These are phyloP conservation scores for Cadophora sp. DNA, from an alignment of 2,329 filamentous ascomycete species.

Conservation along the genomic window DNA sequence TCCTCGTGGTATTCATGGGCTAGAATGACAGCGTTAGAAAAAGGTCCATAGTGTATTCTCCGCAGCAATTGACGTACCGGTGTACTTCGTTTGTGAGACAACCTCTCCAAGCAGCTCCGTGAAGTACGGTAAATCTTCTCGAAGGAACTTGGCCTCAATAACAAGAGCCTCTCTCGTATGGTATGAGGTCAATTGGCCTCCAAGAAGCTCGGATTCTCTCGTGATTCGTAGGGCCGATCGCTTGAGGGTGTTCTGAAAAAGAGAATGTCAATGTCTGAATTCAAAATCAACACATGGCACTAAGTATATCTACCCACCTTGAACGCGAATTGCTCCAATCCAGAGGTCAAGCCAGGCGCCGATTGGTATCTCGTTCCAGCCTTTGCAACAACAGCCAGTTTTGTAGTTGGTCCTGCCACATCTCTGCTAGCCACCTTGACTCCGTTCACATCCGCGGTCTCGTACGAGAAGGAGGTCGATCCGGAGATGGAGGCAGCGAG, in stretches of 20 bases:
- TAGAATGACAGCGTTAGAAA: conserved; percentile 49
- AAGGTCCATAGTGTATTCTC: no score
- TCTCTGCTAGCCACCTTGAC: conserved; percentile 94
- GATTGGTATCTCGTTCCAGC: conserved; percentile 93
- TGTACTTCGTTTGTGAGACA: conserved; percentile 85
- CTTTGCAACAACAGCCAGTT: conserved; percentile 90
- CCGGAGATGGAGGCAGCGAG: conserved; percentile 68
- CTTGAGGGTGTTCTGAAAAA: conserved; percentile 76
- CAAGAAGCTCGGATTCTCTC: conserved; percentile 93
- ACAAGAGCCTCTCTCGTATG: conserved; percentile 95
- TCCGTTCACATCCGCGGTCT: conserved; percentile 83
- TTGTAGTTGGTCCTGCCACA: conserved; percentile 85
- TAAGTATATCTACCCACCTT: conserved; percentile 66
- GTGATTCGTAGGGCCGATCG: conserved; percentile 91
- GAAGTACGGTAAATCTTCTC: conserved; percentile 96
- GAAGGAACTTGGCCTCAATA: conserved; percentile 92
- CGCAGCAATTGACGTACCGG: conserved; percentile 58
- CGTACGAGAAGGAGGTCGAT: conserved; percentile 83
- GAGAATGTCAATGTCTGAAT: conserved; percentile 29
- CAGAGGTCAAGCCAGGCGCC: conserved; percentile 86
- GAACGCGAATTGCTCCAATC: conserved; percentile 95
- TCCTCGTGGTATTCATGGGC: conserved; percentile 92
- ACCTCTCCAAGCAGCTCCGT: conserved; percentile 94
- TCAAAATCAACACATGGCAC: conserved; percentile 1
- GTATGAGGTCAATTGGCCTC: conserved; percentile 84